These are phyloP conservation scores for Marchantia paleacea DNA, from an alignment of 225 moss, liverwort and hornwort species.

Conservation along the genomic window DNA sequence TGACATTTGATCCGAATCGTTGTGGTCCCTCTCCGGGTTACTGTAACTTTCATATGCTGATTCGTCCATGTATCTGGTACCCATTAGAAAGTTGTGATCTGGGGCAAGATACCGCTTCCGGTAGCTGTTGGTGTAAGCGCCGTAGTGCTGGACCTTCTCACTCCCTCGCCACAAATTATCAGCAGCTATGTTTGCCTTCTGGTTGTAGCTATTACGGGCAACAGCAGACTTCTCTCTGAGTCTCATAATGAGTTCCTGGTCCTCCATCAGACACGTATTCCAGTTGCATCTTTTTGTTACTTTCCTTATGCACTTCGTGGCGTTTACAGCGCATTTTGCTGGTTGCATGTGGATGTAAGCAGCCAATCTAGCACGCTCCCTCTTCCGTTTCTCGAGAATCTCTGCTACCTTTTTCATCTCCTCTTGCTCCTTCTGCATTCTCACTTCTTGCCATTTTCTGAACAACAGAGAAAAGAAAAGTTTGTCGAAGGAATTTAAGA, in stretches of 20 bases:
- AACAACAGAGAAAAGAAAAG: neutral
- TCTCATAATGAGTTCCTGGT: constrained; percentile 61
- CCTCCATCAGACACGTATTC: constrained; percentile 62
- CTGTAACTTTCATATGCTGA: neutral
- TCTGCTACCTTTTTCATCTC: constrained; percentile 57
- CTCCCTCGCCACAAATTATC: neutral
- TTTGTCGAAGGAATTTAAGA: neutral
- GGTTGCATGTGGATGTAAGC: constrained; percentile 68
- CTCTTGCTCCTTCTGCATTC: constrained; percentile 58
- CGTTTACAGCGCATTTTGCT: constrained; percentile 34
- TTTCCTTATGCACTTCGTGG: constrained; percentile 36
- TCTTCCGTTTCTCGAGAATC: constrained; percentile 68
- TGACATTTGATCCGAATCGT: constrained; percentile 13
- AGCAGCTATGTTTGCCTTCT: neutral
- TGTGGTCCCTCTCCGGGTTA: neutral
- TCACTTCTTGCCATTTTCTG: constrained; percentile 82
- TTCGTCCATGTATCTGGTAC: neutral
- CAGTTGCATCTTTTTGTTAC: constrained; percentile 54
- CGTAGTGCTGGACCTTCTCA: neutral
- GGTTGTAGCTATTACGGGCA: constrained; percentile 33
- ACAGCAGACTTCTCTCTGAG: constrained; percentile 63
- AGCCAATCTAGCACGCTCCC: constrained; percentile 65
- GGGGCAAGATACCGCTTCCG: constrained; percentile 3
- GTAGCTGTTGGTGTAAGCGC: neutral
- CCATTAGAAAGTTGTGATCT: constrained; percentile 3